Evolutionary conservation across 306 rosid genomes (phyloP), one percentile per base, ranked within the genome.

Genomic region (Vicia faba): DNA sequence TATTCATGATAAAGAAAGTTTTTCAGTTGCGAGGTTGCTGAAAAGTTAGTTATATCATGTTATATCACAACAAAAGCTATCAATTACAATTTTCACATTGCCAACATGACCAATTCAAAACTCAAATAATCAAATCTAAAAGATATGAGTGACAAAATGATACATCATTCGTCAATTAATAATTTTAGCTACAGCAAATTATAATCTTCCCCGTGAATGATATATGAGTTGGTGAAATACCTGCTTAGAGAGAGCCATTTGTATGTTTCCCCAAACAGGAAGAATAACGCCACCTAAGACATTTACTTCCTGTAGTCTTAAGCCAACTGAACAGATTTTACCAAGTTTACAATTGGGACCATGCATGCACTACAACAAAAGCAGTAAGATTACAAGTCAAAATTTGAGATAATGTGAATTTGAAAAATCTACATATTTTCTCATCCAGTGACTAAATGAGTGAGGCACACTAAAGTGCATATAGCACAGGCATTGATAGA

Each of bases 261-360:
- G 96, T 63, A 93, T 77, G 12, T 89, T 80, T 60, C 96, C 90
- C 99, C 99, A 93, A 31, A 93, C 89, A n/a, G 99, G 99, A 82
- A 93, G 95, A 74, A 93, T 90, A 64, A 93, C 87, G 35, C 99
- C 99, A 18, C 99, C 96, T 70, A 93, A 75, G 46, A 93, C 87
- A 85, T 90, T 90, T 54, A 93, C 99, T 82, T 88, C 92, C 80
- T 90, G 99, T 66, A 85, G 78, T 84, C 99, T 86, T 87, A 88
- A 80, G 75, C 99, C 99, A 69, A 88, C 88, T 39, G 95, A 82
- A 80, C 99, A 95, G 70, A 77, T 88, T 77, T 64, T 79, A 40
- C 95, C 95, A 14, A 85, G 77, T 88, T 90, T 90, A 77, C 99
- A 95, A 1, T 95, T 95, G 73, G 95, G 96, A 75, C 99, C 99